phyloP scores from a whole-genome alignment of 352 stramenopile species.

The Globisporangium alternatum region DNA sequence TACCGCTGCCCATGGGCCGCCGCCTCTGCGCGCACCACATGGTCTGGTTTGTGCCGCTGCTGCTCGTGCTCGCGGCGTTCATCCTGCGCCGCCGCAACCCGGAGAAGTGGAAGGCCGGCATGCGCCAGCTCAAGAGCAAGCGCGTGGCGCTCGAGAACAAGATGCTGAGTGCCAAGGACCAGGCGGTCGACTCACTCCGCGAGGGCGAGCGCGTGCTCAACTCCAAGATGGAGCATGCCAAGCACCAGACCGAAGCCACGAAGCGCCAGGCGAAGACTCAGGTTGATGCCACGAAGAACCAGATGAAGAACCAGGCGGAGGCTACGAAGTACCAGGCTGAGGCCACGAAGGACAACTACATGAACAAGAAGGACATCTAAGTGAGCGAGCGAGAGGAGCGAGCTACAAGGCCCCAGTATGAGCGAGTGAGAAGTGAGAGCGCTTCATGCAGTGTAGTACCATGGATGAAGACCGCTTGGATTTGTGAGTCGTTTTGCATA shows the following conservation, averaged over 20 bases:
- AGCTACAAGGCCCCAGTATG: not conserved
- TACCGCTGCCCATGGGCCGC: slow-evolving; percentile 34
- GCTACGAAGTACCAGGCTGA: not conserved
- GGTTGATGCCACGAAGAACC: not conserved
- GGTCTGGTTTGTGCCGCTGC: slow-evolving; percentile 40
- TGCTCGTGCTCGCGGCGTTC: slow-evolving; percentile 31
- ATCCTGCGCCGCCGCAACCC: slow-evolving; percentile 60
- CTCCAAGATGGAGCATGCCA: slow-evolving; percentile 29
- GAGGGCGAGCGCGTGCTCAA: slow-evolving; percentile 32
- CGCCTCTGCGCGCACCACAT: slow-evolving; percentile 49
- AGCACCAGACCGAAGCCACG: not conserved
- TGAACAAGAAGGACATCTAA: slow-evolving; percentile 12
- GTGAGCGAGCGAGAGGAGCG: not conserved
- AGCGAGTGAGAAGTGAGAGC: not conserved
- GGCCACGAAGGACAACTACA: not conserved
- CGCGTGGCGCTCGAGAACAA: slow-evolving; percentile 43
- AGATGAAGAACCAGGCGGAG: not conserved
- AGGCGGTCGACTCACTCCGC: slow-evolving; percentile 29
- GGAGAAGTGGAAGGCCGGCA: slow-evolving; percentile 56
- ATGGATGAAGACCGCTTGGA: not conserved
- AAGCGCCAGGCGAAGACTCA: not conserved
- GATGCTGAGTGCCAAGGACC: slow-evolving; percentile 41
- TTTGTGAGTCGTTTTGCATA: not conserved
- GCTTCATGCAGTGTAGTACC: not conserved
- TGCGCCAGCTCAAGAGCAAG: slow-evolving; percentile 50